Evolutionary conservation across 2,329 filamentous ascomycete species (phyloP), one percentile per base, ranked within the genome.

Genomic region (Xylariaceae sp.): DNA sequence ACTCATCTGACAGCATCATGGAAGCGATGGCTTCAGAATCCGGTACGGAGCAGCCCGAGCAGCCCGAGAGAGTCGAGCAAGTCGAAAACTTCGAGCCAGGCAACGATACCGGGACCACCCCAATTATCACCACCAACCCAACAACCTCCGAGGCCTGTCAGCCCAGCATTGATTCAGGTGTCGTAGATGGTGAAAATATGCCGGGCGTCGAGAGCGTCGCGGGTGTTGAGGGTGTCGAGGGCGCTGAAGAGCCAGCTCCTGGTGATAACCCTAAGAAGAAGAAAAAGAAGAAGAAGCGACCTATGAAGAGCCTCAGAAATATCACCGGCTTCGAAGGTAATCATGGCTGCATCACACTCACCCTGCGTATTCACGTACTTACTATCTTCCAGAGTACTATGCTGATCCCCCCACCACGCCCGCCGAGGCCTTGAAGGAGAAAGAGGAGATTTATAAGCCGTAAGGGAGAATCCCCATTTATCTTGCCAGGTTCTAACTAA

Each of bases 361-460:
- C 17, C 50, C 8, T 23, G 34, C 35, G 9, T 39, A n/a, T 34
- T 48, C 58, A 34, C 56, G 11, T 13, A 51, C 49, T 51, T 48
- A 34, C 53, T 56, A 66, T 59, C 67, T 57, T 53, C 51, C 18
- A 82, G 87, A 92, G 62, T 90, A 85, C 72, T 94, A 84, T 70
- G 86, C 88, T 10, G 93, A 97, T 72, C 81, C 87, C 0, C 92
- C 92, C 0, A 75, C 95, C 62, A 92, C 88, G 0, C 85, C 87
- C 0, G 80, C 79, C 0, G 86, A 96, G 53, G 74, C 80, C 2
- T 80, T 88, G 54, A 89, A 96, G 68, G 70, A 81, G 37, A 9
- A 13, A 37, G 68, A 80, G 17, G 78, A 82, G 10, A 76, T 94
- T 23, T 99, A 96, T 70, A 72, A 84, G 64, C 71, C 76, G 78